These are phyloP conservation scores for Geranium rotundifolium DNA, from an alignment of 345 rosid species.

Conservation along the genomic window DNA sequence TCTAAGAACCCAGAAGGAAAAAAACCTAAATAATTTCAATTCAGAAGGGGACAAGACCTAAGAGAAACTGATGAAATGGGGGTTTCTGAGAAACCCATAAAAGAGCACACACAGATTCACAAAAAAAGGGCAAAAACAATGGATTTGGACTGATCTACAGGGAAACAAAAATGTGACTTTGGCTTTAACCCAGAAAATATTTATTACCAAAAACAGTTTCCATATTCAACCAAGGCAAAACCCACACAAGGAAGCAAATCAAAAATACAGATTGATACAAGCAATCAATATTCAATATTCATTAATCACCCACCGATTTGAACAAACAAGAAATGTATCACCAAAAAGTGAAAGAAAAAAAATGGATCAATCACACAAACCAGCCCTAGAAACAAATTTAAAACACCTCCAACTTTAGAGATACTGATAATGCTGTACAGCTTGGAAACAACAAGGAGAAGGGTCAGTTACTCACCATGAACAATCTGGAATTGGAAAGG, in stretches of 20 bases:
- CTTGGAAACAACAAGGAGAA: conserved; percentile 12
- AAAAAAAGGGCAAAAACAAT: not conserved
- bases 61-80: not conserved
- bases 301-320: not conserved
- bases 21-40: too few relatives aligned
- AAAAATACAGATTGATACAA: too few relatives aligned
- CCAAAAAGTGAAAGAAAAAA: not conserved
- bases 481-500: conserved; percentile 14
- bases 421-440: conserved; percentile 22
- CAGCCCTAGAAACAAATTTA: not conserved
- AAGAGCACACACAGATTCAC: not conserved
- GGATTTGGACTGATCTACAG: not conserved
- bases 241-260: not conserved
- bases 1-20: conserved; percentile 5
- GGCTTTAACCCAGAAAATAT: conserved; percentile 5
- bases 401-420: not conserved
- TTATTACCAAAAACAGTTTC: conserved; percentile 1
- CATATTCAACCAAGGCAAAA: not conserved
- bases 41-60: too few relatives aligned
- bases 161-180: not conserved
- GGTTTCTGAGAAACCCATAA: not conserved
- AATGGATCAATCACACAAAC: not conserved
- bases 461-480: conserved; percentile 5
- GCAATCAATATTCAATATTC: too few relatives aligned
- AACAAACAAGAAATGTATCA: not conserved